Base-by-base conservation (phyloP, 305 asterid genomes). In the Solanum aculeatissimum region DNA sequence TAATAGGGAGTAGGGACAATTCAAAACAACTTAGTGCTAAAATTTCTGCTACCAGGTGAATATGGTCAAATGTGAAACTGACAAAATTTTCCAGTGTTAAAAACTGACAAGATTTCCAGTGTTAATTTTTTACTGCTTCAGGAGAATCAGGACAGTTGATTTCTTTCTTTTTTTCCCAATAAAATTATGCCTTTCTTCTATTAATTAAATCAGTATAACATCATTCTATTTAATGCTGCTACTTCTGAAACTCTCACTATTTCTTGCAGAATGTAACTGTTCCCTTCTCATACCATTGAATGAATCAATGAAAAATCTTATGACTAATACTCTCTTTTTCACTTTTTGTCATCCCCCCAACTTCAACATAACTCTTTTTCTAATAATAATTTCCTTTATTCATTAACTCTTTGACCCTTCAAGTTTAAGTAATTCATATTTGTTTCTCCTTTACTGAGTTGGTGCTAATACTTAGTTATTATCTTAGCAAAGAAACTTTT, bases 131-230 rank as follows among this genome's bases (percentile, higher is more conserved):
- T 21, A 58, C 84, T 60, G 58, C 11, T 29, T 75, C 60, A 62
- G 84, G 84, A 81, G 84, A 62, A 81, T 81, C 84, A 55, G 45
- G 84, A 81, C 84, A 81, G 84, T 23, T 81, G 72, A 40, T 57
- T 66, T 79, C 54, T 14, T 47, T 75, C 6, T 62, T 63, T 25
- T 35, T 35, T 35, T 35, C 40, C 40, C 40, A 35, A 35, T 35
- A 35, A 35, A 3, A 6, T 27, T 63, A 74, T 47, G 57, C 21
- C 21, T 21, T 74, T 49, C n/a, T 42, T 70, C 19, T 70, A 13
- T n/a, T 13, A n/a, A 75, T 75, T 35, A 35, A 35, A 35, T 75
- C 81, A 75, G 81, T 75, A 75, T 4, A 75, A 18, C 55, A 75
- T 75, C 45, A 75, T 75, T 75, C 43, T 49, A 69, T 69, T 69